Base-by-base conservation (phyloP, 2,329 filamentous ascomycete genomes). In the Trichophyton rubrum region DNA sequence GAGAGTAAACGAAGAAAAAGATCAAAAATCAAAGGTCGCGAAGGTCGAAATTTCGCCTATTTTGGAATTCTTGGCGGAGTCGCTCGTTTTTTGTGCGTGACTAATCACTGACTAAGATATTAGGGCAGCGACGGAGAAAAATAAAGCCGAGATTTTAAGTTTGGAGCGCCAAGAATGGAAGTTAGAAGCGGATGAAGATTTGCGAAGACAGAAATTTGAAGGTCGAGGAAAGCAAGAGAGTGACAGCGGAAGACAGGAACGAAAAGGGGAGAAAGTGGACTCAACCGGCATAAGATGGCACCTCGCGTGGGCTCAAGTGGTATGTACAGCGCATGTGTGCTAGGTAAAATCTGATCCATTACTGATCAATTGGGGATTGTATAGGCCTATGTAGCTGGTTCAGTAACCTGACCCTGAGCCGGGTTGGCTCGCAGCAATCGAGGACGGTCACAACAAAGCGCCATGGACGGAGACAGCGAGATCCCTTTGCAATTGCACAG, bases 401-500 rank as follows among this genome's bases (percentile, higher is more conserved):
- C 20, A 60, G 41, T 17, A 40, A 41, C 56, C 58, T 33, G 64
- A 63, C 63, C 60, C 35, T 60, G 45, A 22, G 38, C 35, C 20
- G 27, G 38, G 35, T 45, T 24, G 59, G 66, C 64, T 58, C 59
- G 64, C 51, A 22, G 43, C 66, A 65, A 67, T 66, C 43, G 15
- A 59, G 57, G 43, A 59, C 57, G 17, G 9, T 59, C 8, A 41
- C 27, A 41, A 33, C 43, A 56, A 62, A 59, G 35, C 22, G 47
- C 58, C 60, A 59, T 38, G 40, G 56, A n/a, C 59, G 51, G 51
- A 63, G 61, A 59, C 24, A 35, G n/a, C 61, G 60, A 70, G 90
- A 97, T 68, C 90, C 90, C 0, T 96, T 95, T 71, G 80, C 86
- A 62, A 83, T 87, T 74, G 87, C 87, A 2, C 89, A 95, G 74